These are phyloP conservation scores for Trypanosoma rangeli DNA, from an alignment of 208 protist genomes.

Conservation along the genomic window DNA sequence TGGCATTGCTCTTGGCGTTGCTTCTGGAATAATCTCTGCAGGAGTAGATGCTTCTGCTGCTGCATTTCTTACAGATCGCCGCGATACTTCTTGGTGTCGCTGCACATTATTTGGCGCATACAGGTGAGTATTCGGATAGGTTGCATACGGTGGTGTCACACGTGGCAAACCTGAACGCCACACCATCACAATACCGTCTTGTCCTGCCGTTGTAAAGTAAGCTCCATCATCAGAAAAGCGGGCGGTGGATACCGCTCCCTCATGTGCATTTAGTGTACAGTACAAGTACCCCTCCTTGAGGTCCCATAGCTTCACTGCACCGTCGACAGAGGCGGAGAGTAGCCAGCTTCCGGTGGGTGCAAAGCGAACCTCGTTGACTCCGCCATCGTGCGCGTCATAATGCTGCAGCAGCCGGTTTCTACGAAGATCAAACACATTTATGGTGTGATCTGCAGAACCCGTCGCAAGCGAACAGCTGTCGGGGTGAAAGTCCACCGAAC, in stretches of 20 bases:
- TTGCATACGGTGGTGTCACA: conserved; percentile 9
- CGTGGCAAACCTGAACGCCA: conserved; percentile 74
- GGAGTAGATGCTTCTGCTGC: not conserved
- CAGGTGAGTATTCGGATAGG: not conserved
- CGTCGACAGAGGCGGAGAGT: conserved; percentile 76
- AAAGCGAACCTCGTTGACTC: conserved; percentile 72
- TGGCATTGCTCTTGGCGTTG: not conserved
- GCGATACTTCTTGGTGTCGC: not conserved
- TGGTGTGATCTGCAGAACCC: conserved; percentile 53
- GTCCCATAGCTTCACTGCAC: conserved; percentile 85
- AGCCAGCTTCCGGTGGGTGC: conserved; percentile 78
- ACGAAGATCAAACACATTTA: conserved; percentile 92
- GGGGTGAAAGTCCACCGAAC: conserved; percentile 78
- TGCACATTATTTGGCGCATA: not conserved
- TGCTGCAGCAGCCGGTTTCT: conserved; percentile 75
- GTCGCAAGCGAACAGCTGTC: conserved; percentile 80
- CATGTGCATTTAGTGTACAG: conserved; percentile 85
- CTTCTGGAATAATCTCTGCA: not conserved
- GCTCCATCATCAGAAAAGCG: conserved; percentile 51
- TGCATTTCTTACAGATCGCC: not conserved
- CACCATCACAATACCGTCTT: conserved; percentile 75
- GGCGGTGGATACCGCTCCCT: conserved; percentile 55
- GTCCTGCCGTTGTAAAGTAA: conserved; percentile 71
- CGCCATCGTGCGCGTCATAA: conserved; percentile 75
- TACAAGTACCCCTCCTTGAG: conserved; percentile 78